Conservation (phyloP, 1,139 yeast species). For the Lodderomyces pseudojiufengensis region DNA sequence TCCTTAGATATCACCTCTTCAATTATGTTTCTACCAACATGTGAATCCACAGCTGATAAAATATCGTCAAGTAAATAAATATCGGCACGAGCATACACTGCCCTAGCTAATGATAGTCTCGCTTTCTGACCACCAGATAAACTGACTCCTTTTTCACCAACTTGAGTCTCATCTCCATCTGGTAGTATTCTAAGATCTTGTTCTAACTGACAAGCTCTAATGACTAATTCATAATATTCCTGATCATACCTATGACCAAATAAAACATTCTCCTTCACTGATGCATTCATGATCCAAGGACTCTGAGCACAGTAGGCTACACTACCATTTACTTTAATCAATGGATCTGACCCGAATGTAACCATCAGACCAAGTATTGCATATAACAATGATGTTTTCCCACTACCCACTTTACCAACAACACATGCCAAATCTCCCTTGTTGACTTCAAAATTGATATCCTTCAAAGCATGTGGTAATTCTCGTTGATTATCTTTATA, state of each 20-base stretch:
- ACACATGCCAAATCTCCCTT: constrained; percentile 63
- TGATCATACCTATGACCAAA: constrained; percentile 87
- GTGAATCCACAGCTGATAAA: constrained; percentile 91
- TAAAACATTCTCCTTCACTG: constrained; percentile 82
- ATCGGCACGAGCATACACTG: constrained; percentile 93
- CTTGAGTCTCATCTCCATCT: constrained; percentile 86
- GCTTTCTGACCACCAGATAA: constrained; percentile 98
- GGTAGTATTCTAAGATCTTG: constrained; percentile 76
- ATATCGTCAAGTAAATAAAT: constrained; percentile 77
- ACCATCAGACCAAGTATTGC: constrained; percentile 27
- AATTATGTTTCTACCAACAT: constrained; percentile 74
- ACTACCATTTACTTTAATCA: constrained; percentile 17
- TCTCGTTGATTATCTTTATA: constrained; percentile 6
- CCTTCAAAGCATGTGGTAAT: constrained; percentile 37
- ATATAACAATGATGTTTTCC: constrained; percentile 26
- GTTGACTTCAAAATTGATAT: constrained; percentile 48
- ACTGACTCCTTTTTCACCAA: constrained; percentile 96
- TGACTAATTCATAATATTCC: constrained; percentile 70
- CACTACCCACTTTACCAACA: constrained; percentile 68
- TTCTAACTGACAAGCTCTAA: constrained; percentile 86
- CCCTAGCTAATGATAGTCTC: constrained; percentile 86
- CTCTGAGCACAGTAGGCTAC: constrained; percentile 30
- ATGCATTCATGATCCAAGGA: constrained; percentile 78
- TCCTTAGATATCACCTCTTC: constrained; percentile 27
- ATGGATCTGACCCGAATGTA: constrained; percentile 3